phyloP scores from a whole-genome alignment of 805 yeast species.

The Isabelozyma heimii region DNA sequence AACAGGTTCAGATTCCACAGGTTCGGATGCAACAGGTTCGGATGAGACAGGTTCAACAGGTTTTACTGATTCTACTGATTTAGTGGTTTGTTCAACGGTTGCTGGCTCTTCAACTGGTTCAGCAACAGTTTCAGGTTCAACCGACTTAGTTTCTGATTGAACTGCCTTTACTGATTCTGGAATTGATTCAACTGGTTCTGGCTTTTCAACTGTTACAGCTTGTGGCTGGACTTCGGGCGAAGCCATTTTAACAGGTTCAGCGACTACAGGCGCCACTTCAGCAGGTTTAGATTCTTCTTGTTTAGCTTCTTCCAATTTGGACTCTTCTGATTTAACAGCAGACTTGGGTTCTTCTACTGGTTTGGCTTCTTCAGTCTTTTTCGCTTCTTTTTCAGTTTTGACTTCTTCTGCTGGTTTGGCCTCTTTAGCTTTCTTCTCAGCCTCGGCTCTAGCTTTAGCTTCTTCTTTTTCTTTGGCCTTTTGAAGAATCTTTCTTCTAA shows the following conservation, averaged over 20 bases:
- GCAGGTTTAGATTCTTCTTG: not conserved
- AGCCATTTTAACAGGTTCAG: constrained; percentile 4
- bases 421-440: constrained; percentile 7
- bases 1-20: not conserved
- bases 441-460: constrained; percentile 8
- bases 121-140: not conserved
- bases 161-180: not conserved
- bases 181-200: constrained; percentile 1
- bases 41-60: constrained; percentile 1
- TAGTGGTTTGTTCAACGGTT: constrained; percentile 2
- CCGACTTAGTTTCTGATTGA: constrained; percentile 1
- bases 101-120: constrained; percentile 1
- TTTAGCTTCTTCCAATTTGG: constrained; percentile 3
- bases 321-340: constrained; percentile 1
- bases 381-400: constrained; percentile 4
- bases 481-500: constrained; percentile 33
- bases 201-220: constrained; percentile 6
- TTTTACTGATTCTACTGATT: not conserved
- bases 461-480: constrained; percentile 11
- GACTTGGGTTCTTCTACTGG: not conserved
- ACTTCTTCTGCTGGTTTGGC: constrained; percentile 5
- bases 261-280: constrained; percentile 7
- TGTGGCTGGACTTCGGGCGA: not conserved
- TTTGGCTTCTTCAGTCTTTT: constrained; percentile 7
- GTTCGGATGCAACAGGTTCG: constrained; percentile 2